Evolutionary conservation across 75 land plant genomes (phyloP).

Genomic region (Selaginella tamariscina): DNA sequence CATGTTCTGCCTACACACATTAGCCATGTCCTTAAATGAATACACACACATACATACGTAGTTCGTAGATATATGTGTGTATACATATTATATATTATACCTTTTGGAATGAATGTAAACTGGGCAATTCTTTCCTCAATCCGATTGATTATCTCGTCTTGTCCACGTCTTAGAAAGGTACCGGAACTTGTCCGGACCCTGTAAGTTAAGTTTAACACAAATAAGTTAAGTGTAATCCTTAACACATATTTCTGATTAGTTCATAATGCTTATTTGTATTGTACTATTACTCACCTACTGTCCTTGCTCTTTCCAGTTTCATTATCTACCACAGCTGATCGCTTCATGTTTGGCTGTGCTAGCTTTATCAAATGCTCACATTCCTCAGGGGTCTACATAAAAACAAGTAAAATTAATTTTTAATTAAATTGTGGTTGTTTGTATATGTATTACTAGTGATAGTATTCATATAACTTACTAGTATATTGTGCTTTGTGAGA

Average conservation of each 20-base stretch:
- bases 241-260: background rate
- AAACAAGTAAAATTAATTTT: too few relatives aligned
- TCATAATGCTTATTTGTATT: background rate
- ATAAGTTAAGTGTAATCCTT: too few relatives aligned
- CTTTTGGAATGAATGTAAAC: slow-evolving; percentile 9
- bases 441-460: too few relatives aligned
- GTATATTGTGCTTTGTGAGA: too few relatives aligned
- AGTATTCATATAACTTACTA: too few relatives aligned
- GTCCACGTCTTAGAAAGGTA: slow-evolving; percentile 5
- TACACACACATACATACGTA: background rate
- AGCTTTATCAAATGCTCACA: slow-evolving; percentile 21
- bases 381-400: slow-evolving; percentile 20
- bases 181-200: slow-evolving; percentile 12
- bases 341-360: slow-evolving; percentile 20
- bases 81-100: background rate
- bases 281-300: background rate
- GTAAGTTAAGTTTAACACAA: slow-evolving; percentile 2
- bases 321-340: slow-evolving; percentile 25
- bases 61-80: too few relatives aligned
- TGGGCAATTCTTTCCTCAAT: slow-evolving; percentile 12
- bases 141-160: background rate
- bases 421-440: too few relatives aligned
- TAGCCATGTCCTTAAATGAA: background rate
- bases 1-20: slow-evolving; percentile 6
- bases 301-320: slow-evolving; percentile 23